Evolutionary conservation across 768 basidiomycete species (phyloP), one percentile per base, ranked within the genome.

Genomic region (Gloeopeniophorella convolvens): DNA sequence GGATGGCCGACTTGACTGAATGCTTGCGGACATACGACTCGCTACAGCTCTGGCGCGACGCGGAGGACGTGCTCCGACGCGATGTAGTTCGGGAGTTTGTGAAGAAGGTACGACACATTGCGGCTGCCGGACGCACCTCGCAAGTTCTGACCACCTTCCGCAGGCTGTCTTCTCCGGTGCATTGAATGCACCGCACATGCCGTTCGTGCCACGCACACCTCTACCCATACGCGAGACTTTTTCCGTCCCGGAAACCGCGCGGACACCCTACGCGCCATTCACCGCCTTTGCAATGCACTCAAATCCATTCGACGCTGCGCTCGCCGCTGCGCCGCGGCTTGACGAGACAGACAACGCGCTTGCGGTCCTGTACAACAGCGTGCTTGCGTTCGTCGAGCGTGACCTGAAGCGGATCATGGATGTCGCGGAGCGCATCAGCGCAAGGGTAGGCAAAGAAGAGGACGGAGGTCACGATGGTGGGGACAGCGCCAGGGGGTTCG

Each of bases 41-140:
- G 6, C 70, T 99, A 42, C 78, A 82, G 11, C 77, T 91, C 7
- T 92, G 89, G 88, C 70, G 80, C 59, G 83, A 89, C 55, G 95
- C 93, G 1, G 94, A 95, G 67, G 88, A 92, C 51, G 82, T 96
- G 15, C 68, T 97, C 43, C 73, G 84, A 48, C 71, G 70, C 44
- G 80, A 85, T 36, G 70, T 96, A 31, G 76, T 92, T 30, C 78
- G 79, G 2, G 75, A 74, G 12, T 94, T 93, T 59, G 74, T 92
- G 8, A 82, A 78, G 60, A 86, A 87, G 73, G 92, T 85, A 45
- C 32, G 64, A 59, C n/a, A 27, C n/a, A 37, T 34, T 36, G 5
- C 23, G 26, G 16, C 30, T 16, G 11, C 27, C 35, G n/a, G 3
- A 30, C 27, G 18, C 20, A 21, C n/a, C 39, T 45, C 13, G 34